Percentiles rank a stretch among this genome's conserved stretches.
These are phyloP conservation scores for Spirogloea muscicola DNA, from an alignment of 139 green algal genomes.

Conservation along the genomic window DNA sequence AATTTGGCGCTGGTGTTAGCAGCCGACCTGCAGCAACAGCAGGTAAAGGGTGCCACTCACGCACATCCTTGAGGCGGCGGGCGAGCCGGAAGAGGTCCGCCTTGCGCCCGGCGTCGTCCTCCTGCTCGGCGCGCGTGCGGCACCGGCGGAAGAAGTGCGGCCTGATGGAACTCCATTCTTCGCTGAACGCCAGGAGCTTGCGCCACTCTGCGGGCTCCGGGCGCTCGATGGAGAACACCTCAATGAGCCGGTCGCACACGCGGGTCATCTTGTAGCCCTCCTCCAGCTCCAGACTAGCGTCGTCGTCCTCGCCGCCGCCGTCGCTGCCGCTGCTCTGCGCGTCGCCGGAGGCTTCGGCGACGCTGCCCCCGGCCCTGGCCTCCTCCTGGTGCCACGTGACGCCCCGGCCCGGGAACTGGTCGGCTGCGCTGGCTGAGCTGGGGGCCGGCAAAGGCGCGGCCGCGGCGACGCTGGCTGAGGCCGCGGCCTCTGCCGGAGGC, in stretches of 20 bases:
- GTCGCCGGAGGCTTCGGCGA: no score
- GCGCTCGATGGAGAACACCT: conserved; percentile 42
- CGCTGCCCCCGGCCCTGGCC: no score
- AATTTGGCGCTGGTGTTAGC: no score
- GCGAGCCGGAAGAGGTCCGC: conserved; percentile 26
- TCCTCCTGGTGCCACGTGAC: no score
- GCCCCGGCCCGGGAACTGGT: no score
- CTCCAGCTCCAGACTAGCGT: conserved; percentile 25
- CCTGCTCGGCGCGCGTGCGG: conserved; percentile 18
- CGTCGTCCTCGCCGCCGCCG: neutral
- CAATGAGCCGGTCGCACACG: conserved; percentile 40
- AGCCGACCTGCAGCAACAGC: no score
- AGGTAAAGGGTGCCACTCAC: no score
- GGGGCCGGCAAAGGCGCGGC: no score
- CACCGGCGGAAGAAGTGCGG: conserved; percentile 30
- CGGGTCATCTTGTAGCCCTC: conserved; percentile 32
- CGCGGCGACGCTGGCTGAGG: no score
- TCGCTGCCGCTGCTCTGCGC: neutral
- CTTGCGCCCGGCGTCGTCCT: conserved; percentile 13
- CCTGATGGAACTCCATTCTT: conserved; percentile 32
- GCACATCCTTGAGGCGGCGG: conserved; percentile 23
- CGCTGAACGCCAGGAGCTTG: conserved; percentile 40
- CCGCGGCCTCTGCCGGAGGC: no score
- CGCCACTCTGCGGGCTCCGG: conserved; percentile 31
- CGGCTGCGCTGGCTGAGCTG: no score